A percentile compares a stretch with the other conserved stretches of the same genome.
Conservation (phyloP, 257 asterid genomes). For the Solanum bukasovii region DNA sequence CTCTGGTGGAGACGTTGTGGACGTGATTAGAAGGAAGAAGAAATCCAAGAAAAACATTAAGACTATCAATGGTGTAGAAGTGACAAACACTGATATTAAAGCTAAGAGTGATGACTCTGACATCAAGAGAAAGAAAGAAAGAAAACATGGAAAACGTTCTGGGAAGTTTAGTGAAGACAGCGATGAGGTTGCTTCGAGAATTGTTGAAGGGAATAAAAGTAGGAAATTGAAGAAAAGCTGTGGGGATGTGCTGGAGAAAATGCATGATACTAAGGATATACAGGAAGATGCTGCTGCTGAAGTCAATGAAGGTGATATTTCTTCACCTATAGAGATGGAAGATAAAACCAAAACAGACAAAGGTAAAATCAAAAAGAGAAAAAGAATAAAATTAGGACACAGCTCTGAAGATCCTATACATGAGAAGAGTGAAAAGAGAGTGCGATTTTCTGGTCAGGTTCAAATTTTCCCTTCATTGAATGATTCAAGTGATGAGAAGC, state of each 20-base stretch:
- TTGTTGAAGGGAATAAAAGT: background rate
- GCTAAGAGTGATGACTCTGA: background rate
- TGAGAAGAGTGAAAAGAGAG: background rate
- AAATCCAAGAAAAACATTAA: background rate
- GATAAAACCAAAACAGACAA: background rate
- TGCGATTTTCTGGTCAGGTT: background rate
- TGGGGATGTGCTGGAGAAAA: background rate
- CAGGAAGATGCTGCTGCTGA: background rate
- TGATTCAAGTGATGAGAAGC: background rate
- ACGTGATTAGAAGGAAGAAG: background rate
- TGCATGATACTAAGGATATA: background rate
- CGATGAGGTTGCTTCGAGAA: background rate
- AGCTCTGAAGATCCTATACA: background rate
- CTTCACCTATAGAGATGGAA: background rate
- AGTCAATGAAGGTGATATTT: background rate
- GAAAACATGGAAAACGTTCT: background rate
- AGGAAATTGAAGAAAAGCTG: background rate
- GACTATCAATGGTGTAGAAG: background rate
- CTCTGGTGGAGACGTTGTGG: background rate
- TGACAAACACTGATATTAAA: background rate
- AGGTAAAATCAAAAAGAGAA: background rate
- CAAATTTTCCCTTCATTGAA: background rate
- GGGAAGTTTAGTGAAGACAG: background rate
- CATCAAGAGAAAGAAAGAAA: background rate
- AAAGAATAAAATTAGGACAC: background rate